Evolutionary conservation across 2,329 filamentous ascomycete genomes (phyloP).

Genomic region (Phyllosticta citribraziliensis): DNA sequence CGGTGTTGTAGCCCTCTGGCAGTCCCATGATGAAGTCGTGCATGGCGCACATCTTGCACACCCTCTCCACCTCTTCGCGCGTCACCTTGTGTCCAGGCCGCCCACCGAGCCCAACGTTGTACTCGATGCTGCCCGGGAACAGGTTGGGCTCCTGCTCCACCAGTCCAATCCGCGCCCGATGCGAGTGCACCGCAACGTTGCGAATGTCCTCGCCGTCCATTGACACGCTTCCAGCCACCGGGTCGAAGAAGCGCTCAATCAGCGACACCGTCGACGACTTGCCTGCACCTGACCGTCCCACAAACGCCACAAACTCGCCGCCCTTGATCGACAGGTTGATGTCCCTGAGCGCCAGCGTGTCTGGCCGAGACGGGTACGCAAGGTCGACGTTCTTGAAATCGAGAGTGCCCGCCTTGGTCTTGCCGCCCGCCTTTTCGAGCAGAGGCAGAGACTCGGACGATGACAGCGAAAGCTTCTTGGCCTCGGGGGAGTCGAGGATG

Average conservation of each 20-base stretch:
- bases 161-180: conserved; percentile 32
- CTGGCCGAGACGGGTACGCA: conserved; percentile 23
- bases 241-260: conserved; percentile 38
- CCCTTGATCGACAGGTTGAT: conserved; percentile 30
- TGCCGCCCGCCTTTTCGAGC: conserved; percentile 24
- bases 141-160: conserved; percentile 38
- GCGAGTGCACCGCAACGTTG: conserved; percentile 23
- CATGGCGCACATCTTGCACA: conserved; percentile 33
- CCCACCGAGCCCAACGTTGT: conserved; percentile 35
- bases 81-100: conserved; percentile 18
- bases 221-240: conserved; percentile 28
- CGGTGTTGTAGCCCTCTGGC: conserved; percentile 38
- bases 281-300: conserved; percentile 36
- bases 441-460: conserved; percentile 14
- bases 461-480: not conserved
- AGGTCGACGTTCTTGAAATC: conserved; percentile 25
- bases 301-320: conserved; percentile 31
- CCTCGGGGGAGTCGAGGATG: conserved; percentile 13
- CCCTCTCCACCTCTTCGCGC: conserved; percentile 22
- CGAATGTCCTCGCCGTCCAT: conserved; percentile 35
- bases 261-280: conserved; percentile 37
- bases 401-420: conserved; percentile 35
- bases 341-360: conserved; percentile 24
- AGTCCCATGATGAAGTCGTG: conserved; percentile 39
- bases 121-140: conserved; percentile 34